Base-by-base conservation (phyloP, 2,329 filamentous ascomycete species). In the Spiromastix sp. region DNA sequence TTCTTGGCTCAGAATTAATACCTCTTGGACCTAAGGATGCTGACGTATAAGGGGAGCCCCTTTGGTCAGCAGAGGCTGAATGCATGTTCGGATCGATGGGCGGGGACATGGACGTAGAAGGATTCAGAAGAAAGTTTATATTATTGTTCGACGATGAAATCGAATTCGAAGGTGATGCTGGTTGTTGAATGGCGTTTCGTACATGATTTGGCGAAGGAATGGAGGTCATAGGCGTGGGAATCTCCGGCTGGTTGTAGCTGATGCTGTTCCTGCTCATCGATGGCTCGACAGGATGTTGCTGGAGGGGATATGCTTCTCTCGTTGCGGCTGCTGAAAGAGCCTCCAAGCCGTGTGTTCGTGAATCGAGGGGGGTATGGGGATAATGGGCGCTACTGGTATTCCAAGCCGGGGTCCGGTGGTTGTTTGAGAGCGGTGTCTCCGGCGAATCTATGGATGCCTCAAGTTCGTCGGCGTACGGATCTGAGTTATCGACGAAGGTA, bases 401-500 rank as follows among this genome's bases (percentile, higher is more conserved):
- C 62, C 49, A 61, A 44, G 48, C 52, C 38, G 39, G 53, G 43
- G 42, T 43, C 8, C 48, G 46, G 13, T 50, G 46, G 31, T 51
- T 53, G 4, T 49, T 44, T 13, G 52, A 44, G 18, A 36, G 30
- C 29, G 50, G 44, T 2, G 49, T 51, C 22, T 55, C 51, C 2
- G 54, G 50, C 25, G 56, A 53, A 28, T 45, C 43, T 10, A 61
- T 40, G 3, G 53, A 49, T n/a, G 51, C 44, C 27, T 60, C 58
- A 10, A 64, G 48, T 33, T 67, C 61, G 37, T 75, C 71, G 17
- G 72, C 67, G 49, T 74, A 77, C 2, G 74, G 74, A 47, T 79
- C 74, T 25, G 67, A 71, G 38, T 73, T 74, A 47, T 78, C 69
- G 46, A 76, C 65, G 47, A 79, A 79, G 5, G 71, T 73, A 27